phyloP scores from a whole-genome alignment of 805 yeast genomes.

The Pichia manshurica region DNA sequence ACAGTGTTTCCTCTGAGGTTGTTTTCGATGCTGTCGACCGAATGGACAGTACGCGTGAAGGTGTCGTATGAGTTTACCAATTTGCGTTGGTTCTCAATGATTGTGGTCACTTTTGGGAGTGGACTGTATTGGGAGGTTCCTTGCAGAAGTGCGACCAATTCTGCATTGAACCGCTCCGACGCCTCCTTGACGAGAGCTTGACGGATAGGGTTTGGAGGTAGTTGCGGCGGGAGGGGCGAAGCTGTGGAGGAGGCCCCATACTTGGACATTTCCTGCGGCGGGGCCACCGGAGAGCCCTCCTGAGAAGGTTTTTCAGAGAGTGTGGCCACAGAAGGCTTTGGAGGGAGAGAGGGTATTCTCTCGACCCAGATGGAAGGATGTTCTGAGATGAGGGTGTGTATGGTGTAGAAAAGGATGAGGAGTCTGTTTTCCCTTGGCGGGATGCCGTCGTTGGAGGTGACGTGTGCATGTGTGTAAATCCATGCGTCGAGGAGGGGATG shows the following conservation, averaged over 20 bases:
- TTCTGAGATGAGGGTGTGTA: neutral
- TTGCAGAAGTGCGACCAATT: neutral
- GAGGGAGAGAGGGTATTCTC: neutral
- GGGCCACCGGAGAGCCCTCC: too few species aligned
- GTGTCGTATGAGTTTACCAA: slow-evolving; percentile 18
- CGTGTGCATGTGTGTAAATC: neutral
- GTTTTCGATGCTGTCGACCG: neutral
- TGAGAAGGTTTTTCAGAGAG: neutral
- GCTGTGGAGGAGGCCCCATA: neutral
- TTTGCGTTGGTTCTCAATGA: slow-evolving; percentile 6
- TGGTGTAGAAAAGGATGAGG: neutral
- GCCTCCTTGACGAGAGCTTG: neutral
- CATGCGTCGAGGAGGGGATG: neutral
- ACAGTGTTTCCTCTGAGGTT: neutral
- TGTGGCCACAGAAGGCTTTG: neutral
- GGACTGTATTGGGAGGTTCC: neutral
- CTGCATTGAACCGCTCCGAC: neutral
- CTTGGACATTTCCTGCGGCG: too few species aligned
- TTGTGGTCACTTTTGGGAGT: neutral
- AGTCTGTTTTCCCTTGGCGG: slow-evolving; percentile 24
- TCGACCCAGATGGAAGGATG: neutral
- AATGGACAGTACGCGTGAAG: slow-evolving; percentile 17
- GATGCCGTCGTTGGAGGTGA: slow-evolving; percentile 13
- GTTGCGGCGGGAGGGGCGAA: slow-evolving; percentile 18
- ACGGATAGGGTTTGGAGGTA: slow-evolving; percentile 18